Evolutionary conservation across 2,329 filamentous ascomycete species (phyloP).

Genomic region (Aspergillus novoparasiticus): DNA sequence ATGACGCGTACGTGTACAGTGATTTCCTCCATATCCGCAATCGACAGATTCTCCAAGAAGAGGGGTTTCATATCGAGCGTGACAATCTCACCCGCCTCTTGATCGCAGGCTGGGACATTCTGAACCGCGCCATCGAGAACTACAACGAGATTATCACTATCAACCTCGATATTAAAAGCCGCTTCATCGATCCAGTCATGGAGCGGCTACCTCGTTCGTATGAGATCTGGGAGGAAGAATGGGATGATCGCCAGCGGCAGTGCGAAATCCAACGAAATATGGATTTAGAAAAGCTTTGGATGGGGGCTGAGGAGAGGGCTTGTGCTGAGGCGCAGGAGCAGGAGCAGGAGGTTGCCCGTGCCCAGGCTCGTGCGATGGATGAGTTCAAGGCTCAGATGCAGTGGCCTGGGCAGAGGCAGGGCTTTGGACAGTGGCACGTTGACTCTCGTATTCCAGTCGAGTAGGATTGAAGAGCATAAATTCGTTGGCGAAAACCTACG

Average conservation of each 20-base stretch:
- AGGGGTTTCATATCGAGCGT: constrained; percentile 9
- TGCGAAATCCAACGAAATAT: neutral
- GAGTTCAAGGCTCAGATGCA: neutral
- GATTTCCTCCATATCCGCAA: constrained; percentile 25
- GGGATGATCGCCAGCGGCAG: constrained; percentile 4
- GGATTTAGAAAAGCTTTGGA: neutral
- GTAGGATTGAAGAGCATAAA: neutral
- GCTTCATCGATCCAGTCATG: constrained; percentile 19
- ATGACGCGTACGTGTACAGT: constrained; percentile 29
- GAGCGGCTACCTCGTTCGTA: constrained; percentile 9
- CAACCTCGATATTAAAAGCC: constrained; percentile 16
- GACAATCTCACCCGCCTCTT: constrained; percentile 18
- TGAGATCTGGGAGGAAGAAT: constrained; percentile 14
- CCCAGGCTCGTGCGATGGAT: neutral
- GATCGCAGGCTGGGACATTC: constrained; percentile 21
- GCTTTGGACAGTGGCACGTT: neutral
- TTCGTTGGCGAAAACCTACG: neutral
- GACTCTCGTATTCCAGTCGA: neutral
- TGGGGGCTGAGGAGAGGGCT: neutral
- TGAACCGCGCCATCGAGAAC: constrained; percentile 23
- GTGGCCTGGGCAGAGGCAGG: neutral
- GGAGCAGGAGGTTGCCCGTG: neutral
- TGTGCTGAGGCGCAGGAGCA: neutral
- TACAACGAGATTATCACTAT: constrained; percentile 21
- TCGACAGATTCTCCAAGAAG: constrained; percentile 19